A percentile compares a stretch with the other conserved stretches of the same genome.
Evolutionary conservation across 148 eudicot species (phyloP).

Genomic region (Rhododendron ovatum): DNA sequence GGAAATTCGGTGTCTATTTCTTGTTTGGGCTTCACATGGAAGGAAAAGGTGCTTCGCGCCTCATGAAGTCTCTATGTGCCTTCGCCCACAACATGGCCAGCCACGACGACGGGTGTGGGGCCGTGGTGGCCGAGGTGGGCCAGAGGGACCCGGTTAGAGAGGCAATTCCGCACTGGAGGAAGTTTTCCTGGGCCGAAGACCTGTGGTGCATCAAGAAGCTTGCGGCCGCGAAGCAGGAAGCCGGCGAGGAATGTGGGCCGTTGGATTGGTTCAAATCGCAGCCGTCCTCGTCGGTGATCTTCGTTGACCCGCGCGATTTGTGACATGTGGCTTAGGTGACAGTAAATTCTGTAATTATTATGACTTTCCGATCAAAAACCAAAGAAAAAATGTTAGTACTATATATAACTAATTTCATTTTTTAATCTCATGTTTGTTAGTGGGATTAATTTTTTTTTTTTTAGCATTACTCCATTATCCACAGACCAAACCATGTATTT

Average conservation of each 20-base stretch:
- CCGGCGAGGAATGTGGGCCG: slow-evolving; percentile 14
- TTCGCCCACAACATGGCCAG: slow-evolving; percentile 76
- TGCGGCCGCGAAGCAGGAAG: slow-evolving; percentile 13
- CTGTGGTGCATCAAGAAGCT: slow-evolving; percentile 80
- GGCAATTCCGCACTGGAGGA: slow-evolving; percentile 78
- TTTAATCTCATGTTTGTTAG: not conserved
- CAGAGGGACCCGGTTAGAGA: slow-evolving; percentile 51
- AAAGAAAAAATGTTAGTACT: not conserved
- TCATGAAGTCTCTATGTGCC: slow-evolving; percentile 71
- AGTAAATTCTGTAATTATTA: not conserved
- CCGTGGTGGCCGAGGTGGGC: slow-evolving; percentile 83
- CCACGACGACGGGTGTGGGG: slow-evolving; percentile 50
- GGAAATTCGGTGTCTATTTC: slow-evolving; percentile 66
- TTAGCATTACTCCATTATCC: not conserved
- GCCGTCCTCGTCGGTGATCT: slow-evolving; percentile 28
- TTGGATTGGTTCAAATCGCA: slow-evolving; percentile 40
- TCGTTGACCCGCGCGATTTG: slow-evolving; percentile 72
- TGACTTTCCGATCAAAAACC: not conserved
- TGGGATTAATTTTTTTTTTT: not conserved
- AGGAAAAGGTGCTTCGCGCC: slow-evolving; percentile 49
- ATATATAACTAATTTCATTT: not conserved
- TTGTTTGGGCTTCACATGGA: slow-evolving; percentile 79
- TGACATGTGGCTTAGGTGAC: slow-evolving; percentile 14
- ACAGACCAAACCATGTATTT: not conserved
- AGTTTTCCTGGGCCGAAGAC: slow-evolving; percentile 74